Evolutionary conservation across 176 grass and related monocot species (phyloP).

Genomic region (Carex scoparia): DNA sequence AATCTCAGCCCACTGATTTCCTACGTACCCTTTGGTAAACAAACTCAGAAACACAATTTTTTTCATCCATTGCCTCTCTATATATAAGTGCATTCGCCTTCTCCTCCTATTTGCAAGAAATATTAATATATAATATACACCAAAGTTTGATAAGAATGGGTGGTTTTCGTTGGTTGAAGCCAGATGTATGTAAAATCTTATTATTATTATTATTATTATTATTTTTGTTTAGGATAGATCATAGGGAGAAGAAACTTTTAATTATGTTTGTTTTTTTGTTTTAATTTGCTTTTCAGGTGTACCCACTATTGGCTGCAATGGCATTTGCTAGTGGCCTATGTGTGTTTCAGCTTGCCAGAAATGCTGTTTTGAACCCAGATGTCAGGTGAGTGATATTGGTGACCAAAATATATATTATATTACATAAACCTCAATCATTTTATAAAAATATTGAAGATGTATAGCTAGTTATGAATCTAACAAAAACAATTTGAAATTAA

Average conservation of each 20-base stretch:
- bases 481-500: background rate
- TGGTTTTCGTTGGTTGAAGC: constrained; percentile 18
- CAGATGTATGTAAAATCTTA: background rate
- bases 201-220: background rate
- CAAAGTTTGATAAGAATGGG: background rate
- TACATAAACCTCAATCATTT: background rate
- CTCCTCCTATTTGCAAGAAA: background rate
- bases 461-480: background rate
- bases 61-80: background rate
- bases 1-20: constrained; percentile 23
- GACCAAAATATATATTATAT: too few species aligned
- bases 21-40: background rate
- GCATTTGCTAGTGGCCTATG: constrained; percentile 17
- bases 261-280: background rate
- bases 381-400: constrained; percentile 15
- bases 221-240: background rate
- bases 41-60: background rate
- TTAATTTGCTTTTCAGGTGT: constrained; percentile 15
- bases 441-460: background rate
- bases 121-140: background rate
- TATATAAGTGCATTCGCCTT: background rate
- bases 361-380: constrained; percentile 29
- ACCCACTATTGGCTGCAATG: constrained; percentile 30
- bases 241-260: too few species aligned
- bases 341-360: constrained; percentile 31